Evolutionary conservation across 495 filamentous ascomycete species (phyloP).

Genomic region (Symbiotaphrina buchneri): DNA sequence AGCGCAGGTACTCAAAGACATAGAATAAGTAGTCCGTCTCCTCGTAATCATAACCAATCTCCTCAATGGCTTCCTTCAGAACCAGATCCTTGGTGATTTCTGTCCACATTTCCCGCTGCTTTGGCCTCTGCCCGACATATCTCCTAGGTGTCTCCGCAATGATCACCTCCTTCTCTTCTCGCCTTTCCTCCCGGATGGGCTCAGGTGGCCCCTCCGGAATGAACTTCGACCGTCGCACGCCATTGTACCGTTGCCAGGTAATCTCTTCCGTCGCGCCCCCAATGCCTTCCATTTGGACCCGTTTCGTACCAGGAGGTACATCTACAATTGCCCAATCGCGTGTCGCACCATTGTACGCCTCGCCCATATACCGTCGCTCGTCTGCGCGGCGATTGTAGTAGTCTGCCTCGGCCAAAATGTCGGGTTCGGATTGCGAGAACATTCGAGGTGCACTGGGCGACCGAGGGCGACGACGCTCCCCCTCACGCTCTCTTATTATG

Average conservation of each 20-base stretch:
- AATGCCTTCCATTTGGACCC: slow-evolving; percentile 51
- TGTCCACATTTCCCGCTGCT: slow-evolving; percentile 59
- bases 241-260: slow-evolving; percentile 57
- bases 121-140: slow-evolving; percentile 20
- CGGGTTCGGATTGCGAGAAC: slow-evolving; percentile 2
- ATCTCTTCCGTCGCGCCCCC: slow-evolving; percentile 44
- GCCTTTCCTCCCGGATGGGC: slow-evolving; percentile 13
- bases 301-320: slow-evolving; percentile 55
- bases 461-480: slow-evolving; percentile 7
- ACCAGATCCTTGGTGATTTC: slow-evolving; percentile 93
- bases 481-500: slow-evolving; percentile 24
- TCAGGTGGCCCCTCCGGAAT: slow-evolving; percentile 29
- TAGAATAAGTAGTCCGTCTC: slow-evolving; percentile 83
- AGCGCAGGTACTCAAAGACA: slow-evolving; percentile 71
- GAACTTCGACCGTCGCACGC: slow-evolving; percentile 46
- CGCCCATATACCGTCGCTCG: slow-evolving; percentile 35
- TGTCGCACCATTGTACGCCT: slow-evolving; percentile 43
- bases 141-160: slow-evolving; percentile 14
- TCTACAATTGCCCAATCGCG: slow-evolving; percentile 58
- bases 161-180: slow-evolving; percentile 13
- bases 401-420: slow-evolving; percentile 32
- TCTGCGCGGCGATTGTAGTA: slow-evolving; percentile 38
- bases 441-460: slow-evolving; percentile 10
- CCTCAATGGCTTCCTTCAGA: slow-evolving; percentile 65
- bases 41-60: slow-evolving; percentile 71